Percentiles rank a stretch among this genome's conserved stretches.
Evolutionary conservation across 2,329 filamentous ascomycete species (phyloP).

Genomic region (Leptographium flavum): DNA sequence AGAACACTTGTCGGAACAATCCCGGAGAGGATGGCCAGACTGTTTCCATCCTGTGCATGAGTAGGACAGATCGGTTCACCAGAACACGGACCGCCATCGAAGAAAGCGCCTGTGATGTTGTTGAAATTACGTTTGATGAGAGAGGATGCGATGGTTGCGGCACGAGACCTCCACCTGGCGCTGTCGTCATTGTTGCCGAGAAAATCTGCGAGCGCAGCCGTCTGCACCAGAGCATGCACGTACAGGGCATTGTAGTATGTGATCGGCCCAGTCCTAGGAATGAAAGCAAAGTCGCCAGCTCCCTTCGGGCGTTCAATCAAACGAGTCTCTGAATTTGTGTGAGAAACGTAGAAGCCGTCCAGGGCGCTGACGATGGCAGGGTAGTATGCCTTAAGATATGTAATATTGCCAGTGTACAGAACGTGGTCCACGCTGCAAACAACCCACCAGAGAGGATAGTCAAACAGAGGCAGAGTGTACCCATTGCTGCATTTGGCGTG

Average conservation of each 20-base stretch:
- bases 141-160: slow-evolving; percentile 19
- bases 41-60: slow-evolving; percentile 38
- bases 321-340: slow-evolving; percentile 23
- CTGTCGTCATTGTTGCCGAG: slow-evolving; percentile 20
- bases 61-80: slow-evolving; percentile 17
- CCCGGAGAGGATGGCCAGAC: slow-evolving; percentile 27
- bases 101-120: slow-evolving; percentile 25
- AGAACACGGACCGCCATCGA: slow-evolving; percentile 23
- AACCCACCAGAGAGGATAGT: slow-evolving; percentile 40
- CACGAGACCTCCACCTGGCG: slow-evolving; percentile 24
- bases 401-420: slow-evolving; percentile 32
- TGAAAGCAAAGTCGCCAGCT: slow-evolving; percentile 38
- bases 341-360: slow-evolving; percentile 29
- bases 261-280: slow-evolving; percentile 29
- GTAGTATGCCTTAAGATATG: slow-evolving; percentile 28
- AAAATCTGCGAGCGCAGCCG: slow-evolving; percentile 25
- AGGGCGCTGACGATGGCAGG: slow-evolving; percentile 23
- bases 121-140: slow-evolving; percentile 28
- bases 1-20: slow-evolving; percentile 13
- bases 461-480: slow-evolving; percentile 33
- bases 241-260: slow-evolving; percentile 40
- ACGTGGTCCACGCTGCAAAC: slow-evolving; percentile 31
- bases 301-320: slow-evolving; percentile 26
- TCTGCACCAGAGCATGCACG: slow-evolving; percentile 28
- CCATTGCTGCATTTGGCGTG: slow-evolving; percentile 17